Percentiles rank a stretch among this genome's conserved stretches.
Evolutionary conservation across 75 land plant genomes (phyloP).

Genomic region (Picea sitchensis): DNA sequence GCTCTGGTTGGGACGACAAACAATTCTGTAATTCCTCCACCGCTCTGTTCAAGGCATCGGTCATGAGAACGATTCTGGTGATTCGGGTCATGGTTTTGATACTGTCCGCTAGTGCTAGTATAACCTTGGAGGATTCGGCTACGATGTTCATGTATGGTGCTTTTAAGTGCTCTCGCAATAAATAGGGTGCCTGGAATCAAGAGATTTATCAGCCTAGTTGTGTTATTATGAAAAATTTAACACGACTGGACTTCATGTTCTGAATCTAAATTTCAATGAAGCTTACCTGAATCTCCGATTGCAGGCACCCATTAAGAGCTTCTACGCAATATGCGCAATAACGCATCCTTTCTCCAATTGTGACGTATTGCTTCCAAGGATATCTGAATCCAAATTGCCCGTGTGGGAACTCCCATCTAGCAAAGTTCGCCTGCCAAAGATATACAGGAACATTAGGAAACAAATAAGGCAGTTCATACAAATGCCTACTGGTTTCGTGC

Average conservation of each 20-base stretch:
- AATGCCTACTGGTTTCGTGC: too few relatives aligned
- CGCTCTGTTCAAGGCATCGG: constrained; percentile 31
- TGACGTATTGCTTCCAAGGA: constrained; percentile 21
- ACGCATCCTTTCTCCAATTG: constrained; percentile 41
- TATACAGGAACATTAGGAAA: too few relatives aligned
- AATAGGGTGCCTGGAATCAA: constrained; percentile 25
- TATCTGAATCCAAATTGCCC: constrained; percentile 29
- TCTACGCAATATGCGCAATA: constrained; percentile 67
- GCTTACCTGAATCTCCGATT: constrained; percentile 63
- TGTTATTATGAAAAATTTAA: too few relatives aligned
- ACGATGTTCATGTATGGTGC: constrained; percentile 30
- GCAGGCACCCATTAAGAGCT: constrained; percentile 59
- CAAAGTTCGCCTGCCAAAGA: too few relatives aligned
- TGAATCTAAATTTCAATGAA: background rate
- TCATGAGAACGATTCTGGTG: constrained; percentile 18
- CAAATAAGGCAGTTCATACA: too few relatives aligned
- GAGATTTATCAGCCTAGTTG: too few relatives aligned
- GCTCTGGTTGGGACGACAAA: constrained; percentile 17
- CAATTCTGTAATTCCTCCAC: constrained; percentile 42
- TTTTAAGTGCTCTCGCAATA: constrained; percentile 29
- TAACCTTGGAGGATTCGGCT: constrained; percentile 23
- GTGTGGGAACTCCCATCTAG: background rate
- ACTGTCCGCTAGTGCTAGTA: constrained; percentile 29
- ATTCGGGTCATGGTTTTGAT: constrained; percentile 39
- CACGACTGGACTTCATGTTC: too few relatives aligned